Percentiles rank a stretch among this genome's conserved stretches.
Evolutionary conservation across 116 monocot species (phyloP).

Genomic region (Iris pallida): DNA sequence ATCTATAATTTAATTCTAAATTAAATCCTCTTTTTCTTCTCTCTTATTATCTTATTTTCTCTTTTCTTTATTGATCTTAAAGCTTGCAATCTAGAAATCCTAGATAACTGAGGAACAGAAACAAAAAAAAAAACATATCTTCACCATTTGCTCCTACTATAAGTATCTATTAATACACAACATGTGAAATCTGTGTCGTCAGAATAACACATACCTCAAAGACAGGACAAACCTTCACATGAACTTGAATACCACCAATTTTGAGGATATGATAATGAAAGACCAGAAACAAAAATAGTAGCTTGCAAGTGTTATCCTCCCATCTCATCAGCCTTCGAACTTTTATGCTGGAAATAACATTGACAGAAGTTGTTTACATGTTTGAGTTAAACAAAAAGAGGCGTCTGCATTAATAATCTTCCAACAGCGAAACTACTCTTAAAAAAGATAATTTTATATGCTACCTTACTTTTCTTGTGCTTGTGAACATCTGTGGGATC

Average conservation of each 20-base stretch:
- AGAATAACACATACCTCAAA: constrained; percentile 19
- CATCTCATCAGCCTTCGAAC: constrained; percentile 54
- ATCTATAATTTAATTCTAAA: too few species aligned
- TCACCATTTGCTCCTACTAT: too few species aligned
- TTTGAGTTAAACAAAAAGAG: neutral
- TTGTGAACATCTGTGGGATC: constrained; percentile 69
- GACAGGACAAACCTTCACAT: constrained; percentile 10
- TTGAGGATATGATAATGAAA: constrained; percentile 15
- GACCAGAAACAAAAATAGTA: constrained; percentile 15
- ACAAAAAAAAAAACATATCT: too few species aligned
- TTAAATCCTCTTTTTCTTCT: too few species aligned
- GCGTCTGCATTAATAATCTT: neutral
- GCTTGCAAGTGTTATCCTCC: constrained; percentile 47
- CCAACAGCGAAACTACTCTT: constrained; percentile 1
- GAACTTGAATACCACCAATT: constrained; percentile 4
- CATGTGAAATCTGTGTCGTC: neutral
- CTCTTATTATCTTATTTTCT: too few species aligned
- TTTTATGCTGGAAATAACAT: constrained; percentile 59
- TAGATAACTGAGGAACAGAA: too few species aligned
- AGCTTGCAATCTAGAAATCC: too few species aligned
- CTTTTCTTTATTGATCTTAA: too few species aligned
- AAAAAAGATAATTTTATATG: neutral
- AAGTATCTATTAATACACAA: too few species aligned
- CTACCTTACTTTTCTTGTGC: constrained; percentile 97
- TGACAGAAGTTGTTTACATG: constrained; percentile 1